These are phyloP conservation scores for Sclerotinia spermophila DNA, from an alignment of 2,329 filamentous ascomycete genomes.

Conservation along the genomic window DNA sequence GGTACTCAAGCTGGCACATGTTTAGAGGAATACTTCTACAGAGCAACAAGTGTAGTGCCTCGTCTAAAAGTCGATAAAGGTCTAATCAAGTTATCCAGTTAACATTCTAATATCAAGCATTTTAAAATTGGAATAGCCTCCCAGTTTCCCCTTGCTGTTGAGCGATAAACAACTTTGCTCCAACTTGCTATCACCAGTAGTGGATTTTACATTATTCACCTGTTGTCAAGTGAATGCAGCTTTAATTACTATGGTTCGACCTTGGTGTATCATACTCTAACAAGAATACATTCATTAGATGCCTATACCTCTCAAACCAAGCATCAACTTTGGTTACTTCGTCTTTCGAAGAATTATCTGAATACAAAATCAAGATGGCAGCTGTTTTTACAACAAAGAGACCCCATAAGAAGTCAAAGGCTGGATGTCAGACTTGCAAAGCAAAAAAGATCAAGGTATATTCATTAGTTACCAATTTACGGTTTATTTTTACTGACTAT, in stretches of 20 bases:
- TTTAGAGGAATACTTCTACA: background rate
- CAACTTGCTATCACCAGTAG: background rate
- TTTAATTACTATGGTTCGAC: background rate
- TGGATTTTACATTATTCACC: background rate
- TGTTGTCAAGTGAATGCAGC: background rate
- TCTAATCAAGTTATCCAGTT: background rate
- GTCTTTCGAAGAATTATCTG: background rate
- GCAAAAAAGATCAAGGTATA: constrained; percentile 35
- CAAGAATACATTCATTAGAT: background rate
- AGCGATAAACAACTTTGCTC: background rate
- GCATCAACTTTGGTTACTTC: background rate
- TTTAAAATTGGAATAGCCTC: background rate
- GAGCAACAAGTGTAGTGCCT: background rate
- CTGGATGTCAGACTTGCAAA: constrained; percentile 34
- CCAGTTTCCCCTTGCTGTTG: background rate
- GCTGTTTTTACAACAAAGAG: constrained; percentile 32
- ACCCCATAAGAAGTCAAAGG: constrained; percentile 36
- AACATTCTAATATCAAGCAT: background rate
- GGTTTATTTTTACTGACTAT: background rate
- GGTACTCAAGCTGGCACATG: background rate
- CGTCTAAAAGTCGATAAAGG: background rate
- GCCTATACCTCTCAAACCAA: background rate
- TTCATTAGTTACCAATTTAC: background rate
- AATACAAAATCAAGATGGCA: background rate
- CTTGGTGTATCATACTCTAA: background rate